Evolutionary conservation across 2,329 filamentous ascomycete genomes (phyloP).

Genomic region (Apiospora hydei): DNA sequence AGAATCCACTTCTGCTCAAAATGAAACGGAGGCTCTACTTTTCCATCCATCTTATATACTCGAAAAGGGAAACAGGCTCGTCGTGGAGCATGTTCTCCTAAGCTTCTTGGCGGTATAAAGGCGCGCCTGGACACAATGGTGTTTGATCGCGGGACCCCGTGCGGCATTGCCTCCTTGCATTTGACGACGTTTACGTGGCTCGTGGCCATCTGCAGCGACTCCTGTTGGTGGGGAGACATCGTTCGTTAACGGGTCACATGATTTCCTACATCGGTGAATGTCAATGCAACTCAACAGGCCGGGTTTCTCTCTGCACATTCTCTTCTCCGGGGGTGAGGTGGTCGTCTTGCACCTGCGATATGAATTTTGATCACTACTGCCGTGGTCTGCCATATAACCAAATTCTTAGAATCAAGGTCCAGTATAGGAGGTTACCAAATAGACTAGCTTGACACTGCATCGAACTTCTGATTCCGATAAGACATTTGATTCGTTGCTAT

Average conservation of each 20-base stretch:
- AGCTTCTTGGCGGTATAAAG: neutral
- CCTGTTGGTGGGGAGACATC: neutral
- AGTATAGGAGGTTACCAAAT: too few relatives aligned
- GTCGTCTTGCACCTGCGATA: neutral
- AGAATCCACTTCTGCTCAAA: neutral
- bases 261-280: neutral
- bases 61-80: conserved; percentile 3
- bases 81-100: neutral
- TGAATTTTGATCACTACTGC: neutral
- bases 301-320: too few relatives aligned
- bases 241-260: neutral
- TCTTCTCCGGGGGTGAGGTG: neutral
- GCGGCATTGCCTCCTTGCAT: too few relatives aligned
- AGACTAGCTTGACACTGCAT: too few relatives aligned
- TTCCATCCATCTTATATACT: neutral
- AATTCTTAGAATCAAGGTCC: too few relatives aligned
- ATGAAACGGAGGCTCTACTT: neutral
- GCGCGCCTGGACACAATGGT: neutral
- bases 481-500: too few relatives aligned
- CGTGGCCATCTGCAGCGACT: neutral
- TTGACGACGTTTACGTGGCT: neutral
- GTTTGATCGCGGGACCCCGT: neutral
- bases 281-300: too few relatives aligned
- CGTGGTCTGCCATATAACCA: too few relatives aligned
- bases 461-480: too few relatives aligned